Conservation (phyloP, 208 protist genomes). For the Leishmania aethiopica region DNA sequence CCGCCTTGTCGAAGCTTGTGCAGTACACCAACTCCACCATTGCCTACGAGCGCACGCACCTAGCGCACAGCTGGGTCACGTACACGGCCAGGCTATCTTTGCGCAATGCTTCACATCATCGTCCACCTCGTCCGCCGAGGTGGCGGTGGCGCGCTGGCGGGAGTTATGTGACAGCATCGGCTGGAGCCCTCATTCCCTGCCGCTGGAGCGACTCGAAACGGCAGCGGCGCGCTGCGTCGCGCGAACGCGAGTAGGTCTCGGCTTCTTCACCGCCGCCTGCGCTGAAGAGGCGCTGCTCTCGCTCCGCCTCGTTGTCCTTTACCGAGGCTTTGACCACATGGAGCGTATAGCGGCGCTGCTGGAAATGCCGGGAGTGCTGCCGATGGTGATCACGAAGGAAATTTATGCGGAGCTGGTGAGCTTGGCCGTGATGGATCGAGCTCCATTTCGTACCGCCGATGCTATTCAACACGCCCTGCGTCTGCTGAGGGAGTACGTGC, state of each 20-base stretch:
- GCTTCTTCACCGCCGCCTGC: slow-evolving; percentile 18
- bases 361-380: slow-evolving; percentile 26
- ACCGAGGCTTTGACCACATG: slow-evolving; percentile 63
- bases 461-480: slow-evolving; percentile 26
- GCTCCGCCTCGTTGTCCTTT: slow-evolving; percentile 59
- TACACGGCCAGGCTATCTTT: slow-evolving; percentile 59
- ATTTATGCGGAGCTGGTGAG: slow-evolving; percentile 72
- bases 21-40: slow-evolving; percentile 30
- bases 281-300: slow-evolving; percentile 53
- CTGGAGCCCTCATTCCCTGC: slow-evolving; percentile 61
- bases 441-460: slow-evolving; percentile 31
- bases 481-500: slow-evolving; percentile 33
- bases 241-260: slow-evolving; percentile 17
- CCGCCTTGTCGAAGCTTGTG: slow-evolving; percentile 16
- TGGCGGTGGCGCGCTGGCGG: slow-evolving; percentile 35
- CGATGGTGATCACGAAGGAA: slow-evolving; percentile 37
- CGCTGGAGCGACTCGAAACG: slow-evolving; percentile 36
- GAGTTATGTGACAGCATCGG: slow-evolving; percentile 53
- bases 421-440: slow-evolving; percentile 67
- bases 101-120: slow-evolving; percentile 34
- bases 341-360: slow-evolving; percentile 48
- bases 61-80: slow-evolving; percentile 36
- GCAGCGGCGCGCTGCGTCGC: slow-evolving; percentile 39
- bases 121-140: slow-evolving; percentile 13
- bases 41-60: slow-evolving; percentile 22